Evolutionary conservation across 2,329 filamentous ascomycete genomes (phyloP), one percentile per base, ranked within the genome.

Genomic region (Fusarium euwallaceae): DNA sequence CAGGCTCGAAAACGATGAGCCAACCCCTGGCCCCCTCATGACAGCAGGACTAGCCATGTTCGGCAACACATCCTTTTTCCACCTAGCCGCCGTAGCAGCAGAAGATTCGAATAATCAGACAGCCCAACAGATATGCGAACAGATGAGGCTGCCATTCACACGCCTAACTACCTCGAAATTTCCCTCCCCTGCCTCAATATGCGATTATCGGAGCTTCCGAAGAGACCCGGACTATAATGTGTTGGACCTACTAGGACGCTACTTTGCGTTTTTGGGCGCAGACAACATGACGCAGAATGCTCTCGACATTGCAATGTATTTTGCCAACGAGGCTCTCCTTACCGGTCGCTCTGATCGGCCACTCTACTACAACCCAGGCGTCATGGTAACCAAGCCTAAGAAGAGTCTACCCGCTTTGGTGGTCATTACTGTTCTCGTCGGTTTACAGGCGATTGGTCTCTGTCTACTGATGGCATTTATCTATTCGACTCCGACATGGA

Each of bases 281-380:
- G 3, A 14, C 8, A 22, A 41, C 3, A 1, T 1, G 16, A 39
- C 29, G 0, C 14, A 7, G 16, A 4, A 20, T 8, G 27, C n/a
- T 2, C 66, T 77, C 3, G 65, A 75, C 32, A 58, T 75, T 4
- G 60, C 36, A n/a, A 73, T 71, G 48, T 69, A 66, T 43, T 65
- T 77, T 24, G 67, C 71, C 7, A 76, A 78, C 2, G 67, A 77
- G 27, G 62, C 69, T 0, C 51, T 67, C 22, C 41, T 77, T 4
- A 63, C 56, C 4, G n/a, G 5, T 4, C 11, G 55, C 7, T 43
- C 41, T 27, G 39, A 37, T 1, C 59, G 59, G 6, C 4, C 20
- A 0, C 61, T 73, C 4, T 67, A 65, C 29, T 65, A 22, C 2
- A 55, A 51, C 10, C 61, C 24, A 0, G 69, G 55, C 6, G 41